Percentiles rank a stretch among this genome's conserved stretches.
Conservation (phyloP, 176 grass and related monocot genomes). For the Cocos nucifera region DNA sequence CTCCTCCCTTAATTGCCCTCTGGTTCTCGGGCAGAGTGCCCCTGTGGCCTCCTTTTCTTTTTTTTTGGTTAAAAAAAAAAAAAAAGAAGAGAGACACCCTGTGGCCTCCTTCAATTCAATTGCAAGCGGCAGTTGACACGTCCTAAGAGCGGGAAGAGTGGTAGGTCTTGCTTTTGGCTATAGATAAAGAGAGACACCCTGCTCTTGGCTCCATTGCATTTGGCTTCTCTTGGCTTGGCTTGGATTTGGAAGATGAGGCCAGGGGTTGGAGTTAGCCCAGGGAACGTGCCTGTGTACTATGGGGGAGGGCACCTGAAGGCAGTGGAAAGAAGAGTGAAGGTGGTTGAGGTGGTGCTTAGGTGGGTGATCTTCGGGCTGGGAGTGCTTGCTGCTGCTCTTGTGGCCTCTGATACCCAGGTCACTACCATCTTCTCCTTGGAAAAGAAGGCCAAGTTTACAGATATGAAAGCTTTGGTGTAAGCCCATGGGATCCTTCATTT, state of each 20-base stretch:
- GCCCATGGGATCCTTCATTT: background rate
- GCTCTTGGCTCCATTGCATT: too few relatives aligned
- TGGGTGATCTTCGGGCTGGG: slow-evolving; percentile 55
- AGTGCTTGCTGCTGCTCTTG: slow-evolving; percentile 51
- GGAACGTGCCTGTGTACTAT: slow-evolving; percentile 67
- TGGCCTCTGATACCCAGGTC: slow-evolving; percentile 49
- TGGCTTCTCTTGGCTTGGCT: too few relatives aligned
- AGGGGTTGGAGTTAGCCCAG: slow-evolving; percentile 40
- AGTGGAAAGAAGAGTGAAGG: slow-evolving; percentile 63
- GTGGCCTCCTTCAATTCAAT: too few relatives aligned
- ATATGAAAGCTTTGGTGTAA: slow-evolving; percentile 85
- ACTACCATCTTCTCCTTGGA: slow-evolving; percentile 59
- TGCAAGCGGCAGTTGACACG: too few relatives aligned
- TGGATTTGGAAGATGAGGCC: background rate
- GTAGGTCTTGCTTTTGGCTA: too few relatives aligned
- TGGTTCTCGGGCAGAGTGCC: too few relatives aligned
- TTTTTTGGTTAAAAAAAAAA: too few relatives aligned
- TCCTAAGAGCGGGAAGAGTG: too few relatives aligned
- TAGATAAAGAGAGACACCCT: too few relatives aligned
- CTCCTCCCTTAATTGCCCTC: too few relatives aligned
- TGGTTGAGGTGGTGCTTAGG: slow-evolving; percentile 57
- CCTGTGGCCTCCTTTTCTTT: too few relatives aligned
- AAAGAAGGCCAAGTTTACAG: slow-evolving; percentile 67
- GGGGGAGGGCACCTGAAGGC: slow-evolving; percentile 38
- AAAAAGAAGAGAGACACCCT: too few relatives aligned